phyloP scores from a whole-genome alignment of 805 yeast genomes.

The Schwanniomyces vanrijiae region DNA sequence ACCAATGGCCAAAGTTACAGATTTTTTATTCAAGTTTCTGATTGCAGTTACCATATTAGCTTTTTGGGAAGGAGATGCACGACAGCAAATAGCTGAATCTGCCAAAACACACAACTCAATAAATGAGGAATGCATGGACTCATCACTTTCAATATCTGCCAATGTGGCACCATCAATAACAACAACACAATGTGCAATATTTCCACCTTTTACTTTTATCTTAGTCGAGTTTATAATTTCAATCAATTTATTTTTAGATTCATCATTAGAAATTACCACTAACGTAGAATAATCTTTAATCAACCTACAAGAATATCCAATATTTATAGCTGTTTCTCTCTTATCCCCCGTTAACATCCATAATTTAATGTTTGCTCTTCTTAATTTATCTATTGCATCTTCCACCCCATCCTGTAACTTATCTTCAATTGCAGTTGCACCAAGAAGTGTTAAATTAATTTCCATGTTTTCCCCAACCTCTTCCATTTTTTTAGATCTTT shows the following conservation, averaged over 20 bases:
- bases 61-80: constrained; percentile 97
- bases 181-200: constrained; percentile 90
- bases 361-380: constrained; percentile 89
- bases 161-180: constrained; percentile 95
- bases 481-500: constrained; percentile 68
- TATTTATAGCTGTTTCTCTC: constrained; percentile 95
- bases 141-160: constrained; percentile 67
- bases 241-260: constrained; percentile 54
- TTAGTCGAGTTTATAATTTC: constrained; percentile 74
- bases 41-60: constrained; percentile 84
- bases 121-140: constrained; percentile 69
- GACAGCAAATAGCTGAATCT: constrained; percentile 90
- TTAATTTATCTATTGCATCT: constrained; percentile 85
- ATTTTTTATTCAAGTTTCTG: constrained; percentile 60
- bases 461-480: constrained; percentile 74
- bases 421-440: constrained; percentile 97
- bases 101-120: constrained; percentile 82
- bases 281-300: constrained; percentile 93
- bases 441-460: constrained; percentile 63
- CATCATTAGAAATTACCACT: constrained; percentile 57
- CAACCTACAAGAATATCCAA: constrained; percentile 90
- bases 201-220: constrained; percentile 67
- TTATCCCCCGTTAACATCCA: constrained; percentile 99
- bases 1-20: constrained; percentile 93
- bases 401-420: constrained; percentile 97